Evolutionary conservation across 768 basidiomycete genomes (phyloP).

Genomic region (Boletus vermiculosoides): DNA sequence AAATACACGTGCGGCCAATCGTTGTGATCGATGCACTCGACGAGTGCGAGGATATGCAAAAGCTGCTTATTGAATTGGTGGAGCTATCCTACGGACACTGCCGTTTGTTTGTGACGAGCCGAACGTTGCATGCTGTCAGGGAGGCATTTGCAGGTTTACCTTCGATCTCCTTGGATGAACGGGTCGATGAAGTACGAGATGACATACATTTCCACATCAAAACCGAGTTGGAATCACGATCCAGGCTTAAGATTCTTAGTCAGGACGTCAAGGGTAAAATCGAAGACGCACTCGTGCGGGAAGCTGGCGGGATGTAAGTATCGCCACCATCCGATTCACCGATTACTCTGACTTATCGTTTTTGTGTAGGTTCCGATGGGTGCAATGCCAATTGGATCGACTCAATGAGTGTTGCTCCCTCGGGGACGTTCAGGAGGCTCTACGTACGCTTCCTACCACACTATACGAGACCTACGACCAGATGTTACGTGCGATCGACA

Average conservation of each 20-base stretch:
- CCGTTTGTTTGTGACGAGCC: too few relatives aligned
- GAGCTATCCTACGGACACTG: too few relatives aligned
- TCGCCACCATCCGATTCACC: neutral
- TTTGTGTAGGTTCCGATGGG: neutral
- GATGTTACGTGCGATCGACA: neutral
- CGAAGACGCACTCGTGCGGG: neutral
- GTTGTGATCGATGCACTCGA: too few relatives aligned
- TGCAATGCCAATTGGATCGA: neutral
- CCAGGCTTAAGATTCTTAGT: neutral
- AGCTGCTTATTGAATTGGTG: too few relatives aligned
- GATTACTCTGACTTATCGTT: neutral
- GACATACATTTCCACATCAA: neutral
- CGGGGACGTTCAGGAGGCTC: neutral
- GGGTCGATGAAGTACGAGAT: too few relatives aligned
- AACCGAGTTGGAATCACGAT: neutral
- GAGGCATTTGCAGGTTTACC: too few relatives aligned
- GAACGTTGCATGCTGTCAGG: too few relatives aligned
- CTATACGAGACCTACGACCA: neutral
- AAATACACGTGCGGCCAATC: too few relatives aligned
- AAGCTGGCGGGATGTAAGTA: neutral
- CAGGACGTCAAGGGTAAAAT: neutral
- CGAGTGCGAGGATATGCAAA: too few relatives aligned
- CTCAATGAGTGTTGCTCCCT: neutral
- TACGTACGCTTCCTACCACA: neutral
- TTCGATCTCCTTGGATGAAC: too few relatives aligned